A percentile compares a stretch with the other conserved stretches of the same genome.
These are phyloP conservation scores for Syncephalastrum monosporum DNA, from an alignment of 371 early-diverging fungal species.

Conservation along the genomic window DNA sequence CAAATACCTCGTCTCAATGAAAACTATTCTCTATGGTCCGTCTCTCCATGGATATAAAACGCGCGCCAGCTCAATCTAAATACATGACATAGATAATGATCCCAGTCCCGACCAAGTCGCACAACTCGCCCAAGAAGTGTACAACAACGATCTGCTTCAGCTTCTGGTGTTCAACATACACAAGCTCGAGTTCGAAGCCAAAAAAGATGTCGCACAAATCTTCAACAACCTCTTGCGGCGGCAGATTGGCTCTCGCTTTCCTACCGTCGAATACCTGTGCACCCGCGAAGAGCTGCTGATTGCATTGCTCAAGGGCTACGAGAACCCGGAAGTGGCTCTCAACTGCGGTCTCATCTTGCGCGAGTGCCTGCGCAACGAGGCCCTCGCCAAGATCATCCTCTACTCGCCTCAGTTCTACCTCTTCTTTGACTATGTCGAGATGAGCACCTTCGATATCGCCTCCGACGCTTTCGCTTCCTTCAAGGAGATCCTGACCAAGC, in stretches of 20 bases:
- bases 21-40: constrained; percentile 90
- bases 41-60: constrained; percentile 28
- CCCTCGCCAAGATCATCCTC: constrained; percentile 82
- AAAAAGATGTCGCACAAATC: constrained; percentile 96
- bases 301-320: constrained; percentile 85
- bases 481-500: constrained; percentile 94
- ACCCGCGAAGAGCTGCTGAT: constrained; percentile 80
- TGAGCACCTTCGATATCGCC: constrained; percentile 96
- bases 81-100: constrained; percentile 64
- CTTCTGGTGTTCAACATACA: constrained; percentile 82
- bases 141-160: constrained; percentile 85
- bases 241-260: constrained; percentile 92
- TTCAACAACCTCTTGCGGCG: constrained; percentile 94
- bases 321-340: constrained; percentile 92
- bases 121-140: constrained; percentile 93
- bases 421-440: constrained; percentile 94
- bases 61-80: constrained; percentile 17
- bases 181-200: constrained; percentile 95
- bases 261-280: constrained; percentile 93
- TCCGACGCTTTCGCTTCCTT: constrained; percentile 98
- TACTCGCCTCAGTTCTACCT: constrained; percentile 85
- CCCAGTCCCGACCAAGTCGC: constrained; percentile 90
- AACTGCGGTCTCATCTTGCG: constrained; percentile 97
- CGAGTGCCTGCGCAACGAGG: constrained; percentile 94
- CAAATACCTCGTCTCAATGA: constrained; percentile 88